A percentile compares a stretch with the other conserved stretches of the same genome.
Evolutionary conservation across 2,329 filamentous ascomycete species (phyloP).

Genomic region (Raffaelea deltoideospora): DNA sequence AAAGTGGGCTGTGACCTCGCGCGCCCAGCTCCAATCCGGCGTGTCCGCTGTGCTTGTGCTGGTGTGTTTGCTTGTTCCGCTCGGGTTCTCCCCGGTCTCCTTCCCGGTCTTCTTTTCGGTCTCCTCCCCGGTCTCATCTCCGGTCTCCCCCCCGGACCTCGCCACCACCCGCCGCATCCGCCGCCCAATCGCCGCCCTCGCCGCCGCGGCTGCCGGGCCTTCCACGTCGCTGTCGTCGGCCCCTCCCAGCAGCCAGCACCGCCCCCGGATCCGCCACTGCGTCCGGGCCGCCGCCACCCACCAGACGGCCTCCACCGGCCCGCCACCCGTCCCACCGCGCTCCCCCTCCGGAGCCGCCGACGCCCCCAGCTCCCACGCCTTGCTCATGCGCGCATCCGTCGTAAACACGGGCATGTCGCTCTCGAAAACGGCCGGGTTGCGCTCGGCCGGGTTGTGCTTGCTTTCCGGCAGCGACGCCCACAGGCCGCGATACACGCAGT

Average conservation of each 20-base stretch:
- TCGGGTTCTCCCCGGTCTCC: too few relatives aligned
- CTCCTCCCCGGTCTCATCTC: conserved; percentile 13
- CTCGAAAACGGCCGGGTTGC: conserved; percentile 54
- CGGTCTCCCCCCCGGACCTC: conserved; percentile 10
- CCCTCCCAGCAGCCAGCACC: conserved; percentile 60
- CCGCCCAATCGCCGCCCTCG: conserved; percentile 53
- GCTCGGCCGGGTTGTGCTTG: conserved; percentile 54
- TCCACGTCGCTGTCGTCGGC: conserved; percentile 46
- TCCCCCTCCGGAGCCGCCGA: conserved; percentile 26
- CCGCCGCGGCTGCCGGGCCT: conserved; percentile 44
- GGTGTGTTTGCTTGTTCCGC: too few relatives aligned
- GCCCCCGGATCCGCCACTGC: conserved; percentile 76
- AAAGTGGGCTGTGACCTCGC: conserved; percentile 75
- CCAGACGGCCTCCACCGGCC: conserved; percentile 64
- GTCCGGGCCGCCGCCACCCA: conserved; percentile 58
- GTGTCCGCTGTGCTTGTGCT: conserved; percentile 7
- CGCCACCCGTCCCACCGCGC: conserved; percentile 43
- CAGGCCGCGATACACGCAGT: conserved; percentile 74
- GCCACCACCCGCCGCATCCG: conserved; percentile 23
- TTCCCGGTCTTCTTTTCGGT: too few relatives aligned
- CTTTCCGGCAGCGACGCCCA: conserved; percentile 61
- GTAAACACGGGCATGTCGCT: conserved; percentile 73
- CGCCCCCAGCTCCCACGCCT: conserved; percentile 55
- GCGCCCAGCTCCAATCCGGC: conserved; percentile 55
- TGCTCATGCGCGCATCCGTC: conserved; percentile 78